phyloP scores from a whole-genome alignment of 2,329 filamentous ascomycete species.

The Conoideocrella luteorostrata region DNA sequence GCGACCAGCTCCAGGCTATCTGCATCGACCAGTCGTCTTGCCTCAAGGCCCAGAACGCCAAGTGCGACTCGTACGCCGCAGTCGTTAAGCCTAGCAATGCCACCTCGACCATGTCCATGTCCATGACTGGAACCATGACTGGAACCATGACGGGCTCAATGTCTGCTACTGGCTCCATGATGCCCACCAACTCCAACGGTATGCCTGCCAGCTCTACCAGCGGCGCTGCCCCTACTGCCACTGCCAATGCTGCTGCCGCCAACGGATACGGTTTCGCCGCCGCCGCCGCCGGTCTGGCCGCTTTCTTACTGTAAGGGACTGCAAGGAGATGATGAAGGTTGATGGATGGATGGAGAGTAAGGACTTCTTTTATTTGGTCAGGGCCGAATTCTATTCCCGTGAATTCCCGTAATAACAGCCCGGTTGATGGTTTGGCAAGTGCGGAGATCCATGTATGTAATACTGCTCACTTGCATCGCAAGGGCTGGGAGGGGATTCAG shows the following conservation, averaged over 20 bases:
- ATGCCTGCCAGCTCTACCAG: not conserved
- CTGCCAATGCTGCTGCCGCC: slow-evolving; percentile 18
- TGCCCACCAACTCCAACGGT: slow-evolving; percentile 8
- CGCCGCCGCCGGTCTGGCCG: slow-evolving; percentile 19
- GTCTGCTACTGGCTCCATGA: slow-evolving; percentile 2
- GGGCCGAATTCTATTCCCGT: not conserved
- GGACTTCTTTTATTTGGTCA: no score
- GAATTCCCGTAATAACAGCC: no score
- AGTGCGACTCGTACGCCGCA: slow-evolving; percentile 38
- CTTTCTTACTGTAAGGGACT: slow-evolving; percentile 14
- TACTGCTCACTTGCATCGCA: no score
- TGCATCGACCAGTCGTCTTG: slow-evolving; percentile 43
- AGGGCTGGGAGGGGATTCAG: no score
- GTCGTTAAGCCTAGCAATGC: slow-evolving; percentile 17
- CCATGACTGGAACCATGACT: slow-evolving; percentile 5
- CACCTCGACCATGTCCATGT: slow-evolving; percentile 7
- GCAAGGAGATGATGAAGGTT: no score
- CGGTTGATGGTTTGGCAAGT: no score
- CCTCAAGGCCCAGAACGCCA: slow-evolving; percentile 36
- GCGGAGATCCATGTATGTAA: no score
- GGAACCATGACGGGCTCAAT: not conserved
- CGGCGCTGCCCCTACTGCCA: slow-evolving; percentile 8
- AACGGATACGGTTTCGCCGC: slow-evolving; percentile 22
- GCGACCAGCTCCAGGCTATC: slow-evolving; percentile 46
- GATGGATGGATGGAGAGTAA: no score